Percentiles rank a stretch among this genome's conserved stretches.
Conservation (phyloP, 1,284 basidiomycete species). For the Fomitopsis palustris region DNA sequence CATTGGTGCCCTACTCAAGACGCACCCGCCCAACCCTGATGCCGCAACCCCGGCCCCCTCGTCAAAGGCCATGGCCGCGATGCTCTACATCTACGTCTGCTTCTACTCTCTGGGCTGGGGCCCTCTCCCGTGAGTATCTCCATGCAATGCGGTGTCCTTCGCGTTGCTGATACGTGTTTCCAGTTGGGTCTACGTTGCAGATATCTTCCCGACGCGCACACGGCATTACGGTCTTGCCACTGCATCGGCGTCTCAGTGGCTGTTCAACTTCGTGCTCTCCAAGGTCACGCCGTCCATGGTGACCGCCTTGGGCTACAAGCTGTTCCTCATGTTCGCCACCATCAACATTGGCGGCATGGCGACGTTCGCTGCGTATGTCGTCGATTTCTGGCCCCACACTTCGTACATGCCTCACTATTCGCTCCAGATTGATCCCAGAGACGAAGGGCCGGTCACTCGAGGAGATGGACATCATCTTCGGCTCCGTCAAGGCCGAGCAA, state of each 20-base stretch:
- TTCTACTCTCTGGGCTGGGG: conserved; percentile 66
- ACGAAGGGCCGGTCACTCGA: conserved; percentile 73
- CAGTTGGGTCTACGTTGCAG: conserved; percentile 70
- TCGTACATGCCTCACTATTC: no score
- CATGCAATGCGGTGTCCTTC: not conserved
- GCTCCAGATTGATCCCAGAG: conserved; percentile 60
- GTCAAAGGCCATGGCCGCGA: conserved; percentile 68
- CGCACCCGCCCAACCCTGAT: conserved; percentile 49
- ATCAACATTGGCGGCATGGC: conserved; percentile 47
- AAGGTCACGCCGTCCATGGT: conserved; percentile 69
- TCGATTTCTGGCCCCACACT: not conserved
- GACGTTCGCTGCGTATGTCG: conserved; percentile 29
- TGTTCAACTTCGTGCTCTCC: conserved; percentile 78
- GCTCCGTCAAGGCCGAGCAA: conserved; percentile 54
- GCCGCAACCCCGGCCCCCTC: conserved; percentile 42
- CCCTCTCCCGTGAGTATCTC: conserved; percentile 21
- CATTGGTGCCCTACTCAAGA: conserved; percentile 74
- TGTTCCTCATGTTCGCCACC: conserved; percentile 68
- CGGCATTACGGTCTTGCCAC: conserved; percentile 73
- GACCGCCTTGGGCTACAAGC: conserved; percentile 56
- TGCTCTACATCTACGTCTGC: conserved; percentile 74
- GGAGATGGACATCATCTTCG: conserved; percentile 83
- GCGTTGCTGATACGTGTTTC: conserved; percentile 34
- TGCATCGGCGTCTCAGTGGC: conserved; percentile 73
- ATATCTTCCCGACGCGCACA: conserved; percentile 83